Evolutionary conservation across 306 rosid species (phyloP), one percentile per base, ranked within the genome.

Genomic region (Luffa acutangula): DNA sequence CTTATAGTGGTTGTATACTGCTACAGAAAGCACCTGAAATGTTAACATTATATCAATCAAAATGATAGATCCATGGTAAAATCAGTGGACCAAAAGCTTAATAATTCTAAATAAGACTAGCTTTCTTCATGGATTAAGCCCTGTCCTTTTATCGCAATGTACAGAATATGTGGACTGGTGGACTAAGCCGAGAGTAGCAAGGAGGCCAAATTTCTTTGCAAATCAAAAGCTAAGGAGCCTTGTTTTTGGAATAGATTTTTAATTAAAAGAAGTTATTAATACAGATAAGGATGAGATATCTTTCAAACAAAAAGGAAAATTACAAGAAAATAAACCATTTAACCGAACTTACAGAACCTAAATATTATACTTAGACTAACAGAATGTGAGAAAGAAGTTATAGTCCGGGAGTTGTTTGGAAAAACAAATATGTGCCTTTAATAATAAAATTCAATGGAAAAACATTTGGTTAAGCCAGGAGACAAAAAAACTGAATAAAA

Each of bases 1-100:
- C 81, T 81, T 87, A 77, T 91, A 89, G 85, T 91, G 96, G 79
- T 91, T 91, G 86, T 89, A 91, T 73, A 91, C 96, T 45, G 96
- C 96, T 56, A 91, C 96, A 5, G 96, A 89, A 82, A 91, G 93
- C 83, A 89, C 91, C 91, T 90, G 89, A 56, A 54, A 74, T 75
- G 46, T 15, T 4, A 70, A 54, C 56, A 81, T 15, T 14, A 34
- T 48, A 56, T 25, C 78, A 59, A 57, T 34, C 53, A 21, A 34
- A 77, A 34, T 46, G 54, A 49, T 8, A 76, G 10, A 33, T 64
- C 39, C 42, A 53, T 79, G 54, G 71, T 39, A 45, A 53, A 21
- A n/a, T 36, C 25, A 43, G 74, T 20, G 65, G 75, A 64, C 43
- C 34, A 67, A 17, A 13, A 43, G 25, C 51, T 36, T 37, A 71